Percentiles rank a stretch among this genome's conserved stretches.
Evolutionary conservation across 2,329 filamentous ascomycete species (phyloP).

Genomic region (Fusarium drepaniforme): DNA sequence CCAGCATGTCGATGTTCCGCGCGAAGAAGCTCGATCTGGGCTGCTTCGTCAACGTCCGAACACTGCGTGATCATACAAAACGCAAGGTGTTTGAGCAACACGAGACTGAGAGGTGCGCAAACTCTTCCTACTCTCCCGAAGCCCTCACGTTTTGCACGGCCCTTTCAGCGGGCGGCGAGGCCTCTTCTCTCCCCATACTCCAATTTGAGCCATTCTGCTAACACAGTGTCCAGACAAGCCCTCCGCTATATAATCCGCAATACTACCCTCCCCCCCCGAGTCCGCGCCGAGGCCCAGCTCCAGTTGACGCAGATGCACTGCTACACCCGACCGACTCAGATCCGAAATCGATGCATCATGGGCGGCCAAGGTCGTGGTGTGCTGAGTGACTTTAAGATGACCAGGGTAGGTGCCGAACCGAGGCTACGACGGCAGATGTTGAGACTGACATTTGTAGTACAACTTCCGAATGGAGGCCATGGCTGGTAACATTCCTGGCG

Average conservation of each 20-base stretch:
- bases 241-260: constrained; percentile 95
- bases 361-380: constrained; percentile 92
- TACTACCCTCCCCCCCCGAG: constrained; percentile 83
- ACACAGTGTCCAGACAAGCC: constrained; percentile 76
- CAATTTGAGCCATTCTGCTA: neutral
- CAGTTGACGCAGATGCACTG: constrained; percentile 95
- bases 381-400: constrained; percentile 93
- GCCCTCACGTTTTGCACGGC: neutral
- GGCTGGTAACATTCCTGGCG: constrained; percentile 87
- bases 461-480: constrained; percentile 94
- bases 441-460: constrained; percentile 70
- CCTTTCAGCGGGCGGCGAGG: neutral
- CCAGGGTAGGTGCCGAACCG: constrained; percentile 74
- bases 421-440: neutral
- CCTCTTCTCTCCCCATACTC: neutral
- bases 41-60: constrained; percentile 86
- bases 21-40: constrained; percentile 91
- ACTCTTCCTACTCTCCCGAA: constrained; percentile 22
- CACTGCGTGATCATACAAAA: constrained; percentile 96
- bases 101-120: constrained; percentile 85
- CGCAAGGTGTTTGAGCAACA: constrained; percentile 89
- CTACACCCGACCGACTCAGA: constrained; percentile 94
- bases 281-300: constrained; percentile 91
- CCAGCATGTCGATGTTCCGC: constrained; percentile 85
- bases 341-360: constrained; percentile 92